These are phyloP conservation scores for Aspergillus proliferans DNA, from an alignment of 2,329 filamentous ascomycete genomes.

Conservation along the genomic window DNA sequence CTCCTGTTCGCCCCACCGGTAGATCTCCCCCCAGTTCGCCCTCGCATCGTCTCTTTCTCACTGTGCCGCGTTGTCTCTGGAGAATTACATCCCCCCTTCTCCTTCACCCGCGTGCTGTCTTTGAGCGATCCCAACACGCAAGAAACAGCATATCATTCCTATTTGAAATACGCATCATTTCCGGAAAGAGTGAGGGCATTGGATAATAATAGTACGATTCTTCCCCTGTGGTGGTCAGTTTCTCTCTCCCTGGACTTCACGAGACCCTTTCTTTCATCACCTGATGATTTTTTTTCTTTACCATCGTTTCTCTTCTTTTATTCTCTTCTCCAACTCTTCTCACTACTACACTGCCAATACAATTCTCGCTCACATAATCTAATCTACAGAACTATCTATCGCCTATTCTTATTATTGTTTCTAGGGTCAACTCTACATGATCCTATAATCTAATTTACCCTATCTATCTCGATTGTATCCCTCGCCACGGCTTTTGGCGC, in stretches of 20 bases:
- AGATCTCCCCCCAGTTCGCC: constrained; percentile 4
- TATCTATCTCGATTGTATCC: too few relatives aligned
- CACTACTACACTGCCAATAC: too few relatives aligned
- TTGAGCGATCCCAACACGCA: too few relatives aligned
- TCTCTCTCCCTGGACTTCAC: too few relatives aligned
- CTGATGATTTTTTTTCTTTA: neutral
- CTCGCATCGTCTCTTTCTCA: constrained; percentile 1
- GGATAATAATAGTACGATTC: neutral
- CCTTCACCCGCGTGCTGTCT: neutral
- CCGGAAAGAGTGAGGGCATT: too few relatives aligned
- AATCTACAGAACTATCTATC: neutral
- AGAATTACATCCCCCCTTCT: neutral
- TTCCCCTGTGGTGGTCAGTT: neutral
- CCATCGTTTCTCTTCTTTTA: neutral
- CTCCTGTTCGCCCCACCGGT: constrained; percentile 3
- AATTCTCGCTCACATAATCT: too few relatives aligned
- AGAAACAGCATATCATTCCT: too few relatives aligned
- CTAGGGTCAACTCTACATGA: too few relatives aligned
- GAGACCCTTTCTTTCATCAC: too few relatives aligned
- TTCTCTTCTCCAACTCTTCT: neutral
- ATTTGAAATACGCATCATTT: too few relatives aligned
- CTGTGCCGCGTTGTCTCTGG: neutral
- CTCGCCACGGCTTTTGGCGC: too few relatives aligned
- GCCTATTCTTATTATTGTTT: neutral
- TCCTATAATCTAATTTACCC: too few relatives aligned